phyloP scores from a whole-genome alignment of 1,284 basidiomycete species.

The Cryptococcus sp. region DNA sequence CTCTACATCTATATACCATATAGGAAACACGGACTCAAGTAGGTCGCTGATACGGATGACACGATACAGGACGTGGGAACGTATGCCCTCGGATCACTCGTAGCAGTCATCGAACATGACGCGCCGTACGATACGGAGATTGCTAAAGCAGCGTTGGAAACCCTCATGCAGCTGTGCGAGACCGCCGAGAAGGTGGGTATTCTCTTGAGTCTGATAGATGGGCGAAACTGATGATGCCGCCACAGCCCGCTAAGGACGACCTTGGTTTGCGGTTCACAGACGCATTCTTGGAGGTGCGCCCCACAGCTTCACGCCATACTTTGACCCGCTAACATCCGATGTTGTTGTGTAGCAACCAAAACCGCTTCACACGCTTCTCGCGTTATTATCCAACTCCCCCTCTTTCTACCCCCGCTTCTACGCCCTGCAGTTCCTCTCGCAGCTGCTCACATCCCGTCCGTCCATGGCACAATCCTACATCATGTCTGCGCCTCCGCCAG shows the following conservation, averaged over 20 bases:
- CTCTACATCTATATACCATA: neutral
- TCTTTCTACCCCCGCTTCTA: slow-evolving; percentile 85
- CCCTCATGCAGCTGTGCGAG: slow-evolving; percentile 61
- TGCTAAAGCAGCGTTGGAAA: slow-evolving; percentile 86
- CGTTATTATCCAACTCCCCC: slow-evolving; percentile 62
- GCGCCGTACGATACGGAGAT: slow-evolving; percentile 85
- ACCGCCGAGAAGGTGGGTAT: slow-evolving; percentile 45
- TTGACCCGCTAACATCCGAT: neutral
- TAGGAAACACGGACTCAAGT: too few species aligned
- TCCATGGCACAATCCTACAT: slow-evolving; percentile 84
- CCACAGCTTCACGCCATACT: neutral
- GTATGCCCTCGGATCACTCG: slow-evolving; percentile 70
- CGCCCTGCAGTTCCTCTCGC: slow-evolving; percentile 78
- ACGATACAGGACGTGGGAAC: slow-evolving; percentile 68
- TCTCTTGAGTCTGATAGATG: neutral
- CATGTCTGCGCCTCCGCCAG: slow-evolving; percentile 56
- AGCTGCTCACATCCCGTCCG: slow-evolving; percentile 75
- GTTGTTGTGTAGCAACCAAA: slow-evolving; percentile 55
- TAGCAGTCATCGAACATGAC: slow-evolving; percentile 80
- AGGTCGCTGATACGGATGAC: neutral
- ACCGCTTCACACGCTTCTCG: slow-evolving; percentile 73
- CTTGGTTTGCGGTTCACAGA: slow-evolving; percentile 56
- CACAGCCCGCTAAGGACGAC: slow-evolving; percentile 54
- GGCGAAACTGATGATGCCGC: neutral
- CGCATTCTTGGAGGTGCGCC: slow-evolving; percentile 43